phyloP scores from a whole-genome alignment of 23 red algal species.

The Chondrus crispus region DNA sequence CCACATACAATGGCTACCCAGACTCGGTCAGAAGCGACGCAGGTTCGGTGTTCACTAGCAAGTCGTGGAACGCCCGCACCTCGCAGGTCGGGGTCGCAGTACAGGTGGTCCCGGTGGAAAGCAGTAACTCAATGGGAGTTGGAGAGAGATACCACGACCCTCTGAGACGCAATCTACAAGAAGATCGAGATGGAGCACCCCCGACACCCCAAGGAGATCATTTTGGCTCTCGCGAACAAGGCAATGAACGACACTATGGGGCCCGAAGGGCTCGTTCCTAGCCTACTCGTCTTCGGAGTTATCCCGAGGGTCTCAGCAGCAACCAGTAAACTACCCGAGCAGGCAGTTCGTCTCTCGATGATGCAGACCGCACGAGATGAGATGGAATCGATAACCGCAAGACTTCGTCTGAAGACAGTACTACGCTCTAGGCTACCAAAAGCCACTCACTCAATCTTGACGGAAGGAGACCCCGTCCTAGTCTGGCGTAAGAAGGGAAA shows the following conservation, averaged over 20 bases:
- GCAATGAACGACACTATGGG: conserved; percentile 34
- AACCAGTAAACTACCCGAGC: neutral
- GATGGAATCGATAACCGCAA: neutral
- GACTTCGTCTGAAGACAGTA: neutral
- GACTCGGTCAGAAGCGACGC: neutral
- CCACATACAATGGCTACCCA: neutral
- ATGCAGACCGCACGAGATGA: conserved; percentile 1
- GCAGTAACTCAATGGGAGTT: neutral
- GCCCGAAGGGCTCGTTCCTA: conserved; percentile 17
- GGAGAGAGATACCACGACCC: neutral
- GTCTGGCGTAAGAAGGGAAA: neutral
- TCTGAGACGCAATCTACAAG: neutral
- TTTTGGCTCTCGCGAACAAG: neutral
- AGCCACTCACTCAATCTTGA: neutral
- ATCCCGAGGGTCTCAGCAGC: neutral
- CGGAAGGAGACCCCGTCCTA: neutral
- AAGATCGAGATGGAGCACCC: neutral
- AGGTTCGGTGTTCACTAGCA: neutral
- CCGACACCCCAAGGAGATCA: neutral
- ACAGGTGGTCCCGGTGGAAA: neutral
- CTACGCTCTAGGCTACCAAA: neutral
- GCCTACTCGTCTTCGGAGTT: conserved; percentile 15
- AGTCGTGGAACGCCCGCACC: neutral
- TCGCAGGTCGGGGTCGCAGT: neutral
- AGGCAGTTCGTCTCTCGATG: neutral